These are phyloP conservation scores for Coprinopsis sp. DNA, from an alignment of 768 basidiomycete species.

Conservation along the genomic window DNA sequence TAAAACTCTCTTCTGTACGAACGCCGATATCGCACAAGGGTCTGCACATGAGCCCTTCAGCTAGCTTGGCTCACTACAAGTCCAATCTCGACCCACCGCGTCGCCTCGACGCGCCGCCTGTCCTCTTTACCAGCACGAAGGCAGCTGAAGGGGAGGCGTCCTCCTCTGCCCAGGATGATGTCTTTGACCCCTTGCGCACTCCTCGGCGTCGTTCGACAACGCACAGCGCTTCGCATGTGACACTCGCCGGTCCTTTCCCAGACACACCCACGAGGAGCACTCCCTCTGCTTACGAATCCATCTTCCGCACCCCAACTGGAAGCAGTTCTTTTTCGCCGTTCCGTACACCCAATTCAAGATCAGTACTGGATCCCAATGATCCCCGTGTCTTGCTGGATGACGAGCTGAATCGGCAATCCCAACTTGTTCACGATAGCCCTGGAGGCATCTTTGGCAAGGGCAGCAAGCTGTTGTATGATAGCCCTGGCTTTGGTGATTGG, in stretches of 20 bases:
- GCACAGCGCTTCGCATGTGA: constrained; percentile 1
- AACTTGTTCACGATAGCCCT: constrained; percentile 56
- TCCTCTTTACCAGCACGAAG: constrained; percentile 10
- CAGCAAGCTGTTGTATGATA: constrained; percentile 60
- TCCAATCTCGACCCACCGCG: constrained; percentile 63
- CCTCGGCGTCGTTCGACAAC: constrained; percentile 25
- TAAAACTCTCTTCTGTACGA: constrained; percentile 52
- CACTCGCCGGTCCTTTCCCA: constrained; percentile 21
- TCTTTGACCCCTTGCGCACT: constrained; percentile 31
- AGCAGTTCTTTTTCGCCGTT: constrained; percentile 37
- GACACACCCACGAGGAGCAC: constrained; percentile 36
- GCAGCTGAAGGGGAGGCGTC: constrained; percentile 12
- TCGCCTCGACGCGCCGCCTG: constrained; percentile 18
- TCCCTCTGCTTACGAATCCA: constrained; percentile 35
- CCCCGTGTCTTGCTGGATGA: constrained; percentile 66
- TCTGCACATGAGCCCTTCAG: constrained; percentile 63
- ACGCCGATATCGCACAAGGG: constrained; percentile 69
- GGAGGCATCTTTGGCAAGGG: constrained; percentile 61
- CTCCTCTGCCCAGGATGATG: constrained; percentile 13
- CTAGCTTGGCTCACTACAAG: constrained; percentile 66
- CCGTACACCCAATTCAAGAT: constrained; percentile 45
- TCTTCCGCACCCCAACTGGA: constrained; percentile 30
- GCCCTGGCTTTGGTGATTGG: constrained; percentile 49
- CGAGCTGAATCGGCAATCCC: constrained; percentile 54
- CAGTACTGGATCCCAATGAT: constrained; percentile 68